Evolutionary conservation across 768 basidiomycete species (phyloP).

Genomic region (Imleria badia): DNA sequence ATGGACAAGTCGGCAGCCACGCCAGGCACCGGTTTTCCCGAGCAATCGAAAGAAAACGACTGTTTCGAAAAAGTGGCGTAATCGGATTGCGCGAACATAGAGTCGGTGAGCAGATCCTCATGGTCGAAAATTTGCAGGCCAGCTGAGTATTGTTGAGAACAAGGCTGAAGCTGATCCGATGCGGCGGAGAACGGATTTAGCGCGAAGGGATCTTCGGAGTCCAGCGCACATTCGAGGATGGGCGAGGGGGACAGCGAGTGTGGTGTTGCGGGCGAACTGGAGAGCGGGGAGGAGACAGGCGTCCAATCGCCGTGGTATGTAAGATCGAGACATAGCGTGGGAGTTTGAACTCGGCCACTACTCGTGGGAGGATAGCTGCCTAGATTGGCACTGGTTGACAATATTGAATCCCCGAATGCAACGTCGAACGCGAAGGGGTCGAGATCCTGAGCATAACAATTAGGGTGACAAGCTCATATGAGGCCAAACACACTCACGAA

Average conservation of each 20-base stretch:
- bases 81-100: conserved; percentile 20
- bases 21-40: conserved; percentile 22
- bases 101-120: conserved; percentile 8
- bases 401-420: conserved; percentile 31
- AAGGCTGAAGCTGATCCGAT: conserved; percentile 12
- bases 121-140: conserved; percentile 21
- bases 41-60: conserved; percentile 23
- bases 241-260: conserved; percentile 34
- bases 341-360: conserved; percentile 25
- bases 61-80: conserved; percentile 26
- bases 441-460: conserved; percentile 22
- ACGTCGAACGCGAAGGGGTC: conserved; percentile 31
- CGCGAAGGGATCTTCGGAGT: conserved; percentile 22
- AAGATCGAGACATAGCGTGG: conserved; percentile 42
- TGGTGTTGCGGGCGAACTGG: conserved; percentile 46
- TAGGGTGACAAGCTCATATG: not conserved
- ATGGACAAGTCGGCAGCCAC: conserved; percentile 30
- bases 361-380: conserved; percentile 22
- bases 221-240: conserved; percentile 22
- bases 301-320: conserved; percentile 42
- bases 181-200: conserved; percentile 19
- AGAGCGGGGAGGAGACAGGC: conserved; percentile 41
- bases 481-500: conserved; percentile 43
- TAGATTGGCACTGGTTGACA: conserved; percentile 14
- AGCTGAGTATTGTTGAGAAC: conserved; percentile 21